These are phyloP conservation scores for Juglanconis oblonga DNA, from an alignment of 2,329 filamentous ascomycete genomes.

Conservation along the genomic window DNA sequence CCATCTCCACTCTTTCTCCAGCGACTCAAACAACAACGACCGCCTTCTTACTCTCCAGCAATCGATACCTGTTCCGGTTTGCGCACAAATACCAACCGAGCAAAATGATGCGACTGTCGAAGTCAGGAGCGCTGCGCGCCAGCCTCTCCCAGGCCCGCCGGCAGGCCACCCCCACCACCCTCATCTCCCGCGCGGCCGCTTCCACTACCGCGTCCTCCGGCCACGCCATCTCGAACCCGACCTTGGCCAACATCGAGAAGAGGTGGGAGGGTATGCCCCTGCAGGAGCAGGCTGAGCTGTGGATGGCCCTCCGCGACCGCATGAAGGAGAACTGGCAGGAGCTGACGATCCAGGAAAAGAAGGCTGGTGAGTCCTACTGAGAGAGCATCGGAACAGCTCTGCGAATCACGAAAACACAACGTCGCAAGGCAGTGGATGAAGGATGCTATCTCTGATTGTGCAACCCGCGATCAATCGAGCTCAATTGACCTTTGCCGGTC, in stretches of 20 bases:
- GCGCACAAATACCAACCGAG: not conserved
- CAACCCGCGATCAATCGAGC: not conserved
- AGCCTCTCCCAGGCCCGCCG: conserved; percentile 37
- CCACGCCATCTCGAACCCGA: conserved; percentile 97
- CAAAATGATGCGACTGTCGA: conserved; percentile 55
- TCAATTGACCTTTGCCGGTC: conserved; percentile 18
- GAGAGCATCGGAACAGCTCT: not conserved
- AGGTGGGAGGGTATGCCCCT: conserved; percentile 97
- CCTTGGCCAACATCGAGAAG: conserved; percentile 97
- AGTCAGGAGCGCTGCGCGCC: conserved; percentile 50
- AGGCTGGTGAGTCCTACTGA: conserved; percentile 74
- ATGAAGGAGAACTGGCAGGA: conserved; percentile 99
- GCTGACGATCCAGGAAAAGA: conserved; percentile 96
- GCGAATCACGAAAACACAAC: not conserved
- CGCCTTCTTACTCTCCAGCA: not conserved
- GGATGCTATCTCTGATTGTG: not conserved
- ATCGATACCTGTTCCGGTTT: conserved; percentile 13
- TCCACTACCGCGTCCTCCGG: conserved; percentile 69
- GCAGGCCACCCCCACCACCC: conserved; percentile 33
- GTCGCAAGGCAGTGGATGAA: not conserved
- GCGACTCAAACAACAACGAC: conserved; percentile 4
- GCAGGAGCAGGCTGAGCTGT: conserved; percentile 98
- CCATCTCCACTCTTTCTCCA: conserved; percentile 17
- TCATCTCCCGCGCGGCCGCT: conserved; percentile 45
- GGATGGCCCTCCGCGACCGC: conserved; percentile 96